phyloP scores from a whole-genome alignment of 2,329 filamentous ascomycete species.

The Corinectria fuckeliana region DNA sequence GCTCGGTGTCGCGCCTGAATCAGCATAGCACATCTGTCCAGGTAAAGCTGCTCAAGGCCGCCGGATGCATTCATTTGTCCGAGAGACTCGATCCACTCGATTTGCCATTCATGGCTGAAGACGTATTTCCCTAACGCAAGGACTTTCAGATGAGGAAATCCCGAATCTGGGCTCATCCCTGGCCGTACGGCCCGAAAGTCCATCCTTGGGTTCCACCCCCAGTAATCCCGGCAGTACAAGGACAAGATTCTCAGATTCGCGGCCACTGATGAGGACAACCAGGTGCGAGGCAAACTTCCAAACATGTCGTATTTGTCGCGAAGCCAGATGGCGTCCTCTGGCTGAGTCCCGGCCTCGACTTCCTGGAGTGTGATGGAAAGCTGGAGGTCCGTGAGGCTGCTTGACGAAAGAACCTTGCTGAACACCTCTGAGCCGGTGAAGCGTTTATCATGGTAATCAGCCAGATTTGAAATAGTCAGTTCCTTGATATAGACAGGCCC shows the following conservation, averaged over 20 bases:
- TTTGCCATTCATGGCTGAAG: constrained; percentile 52
- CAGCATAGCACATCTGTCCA: constrained; percentile 50
- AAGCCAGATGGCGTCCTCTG: neutral
- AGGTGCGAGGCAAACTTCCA: constrained; percentile 27
- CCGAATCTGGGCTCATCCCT: neutral
- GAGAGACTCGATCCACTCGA: constrained; percentile 52
- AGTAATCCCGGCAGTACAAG: constrained; percentile 45
- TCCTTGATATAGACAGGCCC: constrained; percentile 2
- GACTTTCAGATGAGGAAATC: constrained; percentile 45
- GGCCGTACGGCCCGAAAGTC: constrained; percentile 41
- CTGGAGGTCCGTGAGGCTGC: constrained; percentile 1
- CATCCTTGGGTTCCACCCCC: constrained; percentile 48
- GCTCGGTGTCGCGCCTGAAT: constrained; percentile 14
- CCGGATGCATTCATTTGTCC: constrained; percentile 27
- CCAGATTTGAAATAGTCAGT: constrained; percentile 13
- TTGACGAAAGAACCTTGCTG: neutral
- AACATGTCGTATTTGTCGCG: constrained; percentile 30
- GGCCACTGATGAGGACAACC: constrained; percentile 31
- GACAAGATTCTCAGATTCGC: constrained; percentile 45
- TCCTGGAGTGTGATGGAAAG: constrained; percentile 6
- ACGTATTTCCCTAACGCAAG: constrained; percentile 48
- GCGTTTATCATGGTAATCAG: constrained; percentile 11
- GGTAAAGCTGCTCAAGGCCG: constrained; percentile 49
- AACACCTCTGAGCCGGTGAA: constrained; percentile 4
- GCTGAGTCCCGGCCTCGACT: neutral